A percentile compares a stretch with the other conserved stretches of the same genome.
Evolutionary conservation across 1,139 yeast species (phyloP).

Genomic region (Scheffersomyces lignicola): DNA sequence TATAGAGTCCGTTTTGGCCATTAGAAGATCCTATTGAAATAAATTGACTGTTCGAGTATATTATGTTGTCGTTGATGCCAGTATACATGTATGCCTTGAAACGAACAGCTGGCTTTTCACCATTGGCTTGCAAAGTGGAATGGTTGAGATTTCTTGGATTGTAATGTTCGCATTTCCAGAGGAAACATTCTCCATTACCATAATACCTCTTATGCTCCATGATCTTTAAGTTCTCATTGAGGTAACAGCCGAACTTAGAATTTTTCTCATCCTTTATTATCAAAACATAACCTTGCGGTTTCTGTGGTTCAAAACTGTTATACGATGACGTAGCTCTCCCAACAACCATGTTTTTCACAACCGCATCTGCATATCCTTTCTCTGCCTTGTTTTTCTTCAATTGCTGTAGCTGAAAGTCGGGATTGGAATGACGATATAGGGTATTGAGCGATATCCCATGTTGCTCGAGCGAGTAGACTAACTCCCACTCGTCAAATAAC

Average conservation of each 20-base stretch:
- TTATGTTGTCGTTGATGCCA: constrained; percentile 81
- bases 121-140: neutral
- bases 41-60: constrained; percentile 77
- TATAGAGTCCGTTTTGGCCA: constrained; percentile 91
- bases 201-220: constrained; percentile 72
- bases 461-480: constrained; percentile 82
- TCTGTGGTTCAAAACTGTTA: constrained; percentile 19
- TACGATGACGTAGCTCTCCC: constrained; percentile 18
- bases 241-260: constrained; percentile 77
- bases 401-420: constrained; percentile 30
- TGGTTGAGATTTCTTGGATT: constrained; percentile 19
- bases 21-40: constrained; percentile 86
- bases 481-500: constrained; percentile 71
- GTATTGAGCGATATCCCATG: constrained; percentile 89
- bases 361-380: constrained; percentile 39
- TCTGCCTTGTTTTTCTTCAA: constrained; percentile 19
- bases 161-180: constrained; percentile 68
- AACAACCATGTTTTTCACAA: constrained; percentile 34
- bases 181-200: constrained; percentile 94
- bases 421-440: constrained; percentile 48
- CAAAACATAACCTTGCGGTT: constrained; percentile 68
- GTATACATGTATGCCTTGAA: constrained; percentile 88
- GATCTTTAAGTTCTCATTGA: constrained; percentile 73
- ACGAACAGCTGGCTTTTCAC: constrained; percentile 22
- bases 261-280: constrained; percentile 64